Evolutionary conservation across 805 yeast genomes (phyloP), one percentile per base, ranked within the genome.

Genomic region (Metschnikowia cubensis): DNA sequence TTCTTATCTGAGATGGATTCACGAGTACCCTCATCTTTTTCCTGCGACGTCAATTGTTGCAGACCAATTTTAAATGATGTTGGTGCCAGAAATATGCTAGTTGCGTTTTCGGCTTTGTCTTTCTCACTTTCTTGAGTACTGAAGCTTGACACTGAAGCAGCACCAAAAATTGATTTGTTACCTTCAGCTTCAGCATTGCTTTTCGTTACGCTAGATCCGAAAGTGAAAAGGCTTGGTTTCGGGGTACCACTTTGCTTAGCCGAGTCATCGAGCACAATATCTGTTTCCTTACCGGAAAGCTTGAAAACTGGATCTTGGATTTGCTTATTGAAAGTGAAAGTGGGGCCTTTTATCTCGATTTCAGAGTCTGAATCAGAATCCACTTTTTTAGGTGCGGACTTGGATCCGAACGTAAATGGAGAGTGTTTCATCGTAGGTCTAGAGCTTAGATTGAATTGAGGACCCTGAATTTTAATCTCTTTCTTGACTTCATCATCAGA

Each of bases 291-390:
- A 10, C 18, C 37, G 5, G 45, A 18, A n/a, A 51, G 40, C 47
- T 59, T 62, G 54, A 73, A 73, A 10, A 70, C 69, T 20, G 58
- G 59, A 50, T 72, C 76, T 38, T 62, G 58, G 17, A 71, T 71
- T 10, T 65, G 59, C 51, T 72, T 72, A 51, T 64, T 65, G 57
- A 73, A 72, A 3, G 63, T 76, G 63, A 88, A 88, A 13, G 74
- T 67, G 18, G 96, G 95, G 1, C 95, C 95, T 64, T 87, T 80
- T 29, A 85, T 77, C 61, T 83, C 84, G 22, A 83, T 66, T 35
- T 82, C 87, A 18, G 82, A 82, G 33, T 82, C 87, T 0, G 80
- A 74, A 41, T 80, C 84, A 1, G 77, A 70, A 47, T 77, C 82
- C 3, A 77, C 70, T 37, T 59, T 63, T 10, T 57, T 58, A 35